Evolutionary conservation across 2,329 filamentous ascomycete species (phyloP).

Genomic region (Fusarium nelsonii): DNA sequence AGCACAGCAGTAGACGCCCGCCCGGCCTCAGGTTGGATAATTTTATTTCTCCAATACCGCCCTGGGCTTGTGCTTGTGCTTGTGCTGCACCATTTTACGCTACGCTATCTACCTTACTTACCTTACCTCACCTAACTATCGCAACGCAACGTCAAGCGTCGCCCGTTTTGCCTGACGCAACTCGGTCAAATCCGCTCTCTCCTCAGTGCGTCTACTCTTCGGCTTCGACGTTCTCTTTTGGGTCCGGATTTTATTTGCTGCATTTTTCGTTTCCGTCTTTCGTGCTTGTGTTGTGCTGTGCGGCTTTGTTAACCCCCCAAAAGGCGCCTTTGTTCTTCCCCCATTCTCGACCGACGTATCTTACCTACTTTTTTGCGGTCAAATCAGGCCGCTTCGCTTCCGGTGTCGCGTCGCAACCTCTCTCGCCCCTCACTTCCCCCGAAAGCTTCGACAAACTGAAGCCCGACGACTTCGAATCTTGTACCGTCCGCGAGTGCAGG

Average conservation of each 20-base stretch:
- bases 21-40: constrained; percentile 37
- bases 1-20: constrained; percentile 3
- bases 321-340: constrained; percentile 34
- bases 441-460: constrained; percentile 43
- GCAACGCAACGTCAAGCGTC: constrained; percentile 40
- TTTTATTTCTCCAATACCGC: constrained; percentile 47
- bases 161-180: constrained; percentile 46
- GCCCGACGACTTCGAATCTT: constrained; percentile 26
- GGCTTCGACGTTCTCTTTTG: constrained; percentile 21
- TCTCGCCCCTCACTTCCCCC: constrained; percentile 11
- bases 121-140: constrained; percentile 15
- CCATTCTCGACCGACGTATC: constrained; percentile 24
- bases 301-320: constrained; percentile 21
- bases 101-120: constrained; percentile 10
- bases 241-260: constrained; percentile 14
- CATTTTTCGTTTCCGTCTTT: constrained; percentile 17
- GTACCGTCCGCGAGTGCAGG: constrained; percentile 32
- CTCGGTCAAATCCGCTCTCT: constrained; percentile 35
- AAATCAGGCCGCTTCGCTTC: constrained; percentile 24
- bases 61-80: constrained; percentile 9
- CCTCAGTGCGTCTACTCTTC: constrained; percentile 41
- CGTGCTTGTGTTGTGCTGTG: constrained; percentile 17
- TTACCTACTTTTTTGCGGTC: constrained; percentile 36
- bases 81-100: constrained; percentile 15
- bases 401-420: constrained; percentile 43